Base-by-base conservation (phyloP, 495 filamentous ascomycete species). In the Aspergillus sclerotioniger region DNA sequence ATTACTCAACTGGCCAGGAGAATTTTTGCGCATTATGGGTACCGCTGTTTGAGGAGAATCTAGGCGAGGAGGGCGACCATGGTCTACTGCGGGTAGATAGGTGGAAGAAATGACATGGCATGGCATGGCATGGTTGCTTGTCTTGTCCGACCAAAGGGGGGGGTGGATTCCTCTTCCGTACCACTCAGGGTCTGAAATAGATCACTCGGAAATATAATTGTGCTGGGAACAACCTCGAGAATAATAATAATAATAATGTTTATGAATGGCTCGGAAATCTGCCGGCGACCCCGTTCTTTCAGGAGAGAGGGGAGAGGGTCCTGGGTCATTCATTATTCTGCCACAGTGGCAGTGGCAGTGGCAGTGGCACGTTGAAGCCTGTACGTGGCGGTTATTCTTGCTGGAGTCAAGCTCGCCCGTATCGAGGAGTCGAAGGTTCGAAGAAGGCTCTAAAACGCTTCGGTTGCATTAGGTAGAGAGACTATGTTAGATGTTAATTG, bases 381-480 rank as follows among this genome's bases (percentile, higher is more conserved):
- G 25, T 25, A 25, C 25, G 25, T 25, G 25, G 25, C 25, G 25
- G 25, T 25, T 25, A 2, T 25, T 5, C 25, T 25, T 25, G 25
- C 25, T 2, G 25, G 5, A 25, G 5, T 25, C 25, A 25, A 25
- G 25, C 25, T 25, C 25, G 5, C 25, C 25, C 25, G 25, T 41
- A n/a, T 41, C 37, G 1, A 41, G 37, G 37, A 10, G 33, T 41
- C 37, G 37, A 51, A 56, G 28, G 16, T 56, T 47, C 44, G 31
- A 48, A 47, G 44, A 56, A 48, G 37, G 7, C 16, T 56, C 20
- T 25, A 56, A 28, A 19, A 33, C n/a, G 28, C 44, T 39, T 28
- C 17, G 35, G 21, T 17, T 15, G 37, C 37, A 10, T 13, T 35
- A 35, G 33, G 33, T 13, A 35, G 37, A 41, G 37, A 13, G 10